Evolutionary conservation across 2,329 filamentous ascomycete species (phyloP), one percentile per base, ranked within the genome.

Genomic region (Botrytis aclada): DNA sequence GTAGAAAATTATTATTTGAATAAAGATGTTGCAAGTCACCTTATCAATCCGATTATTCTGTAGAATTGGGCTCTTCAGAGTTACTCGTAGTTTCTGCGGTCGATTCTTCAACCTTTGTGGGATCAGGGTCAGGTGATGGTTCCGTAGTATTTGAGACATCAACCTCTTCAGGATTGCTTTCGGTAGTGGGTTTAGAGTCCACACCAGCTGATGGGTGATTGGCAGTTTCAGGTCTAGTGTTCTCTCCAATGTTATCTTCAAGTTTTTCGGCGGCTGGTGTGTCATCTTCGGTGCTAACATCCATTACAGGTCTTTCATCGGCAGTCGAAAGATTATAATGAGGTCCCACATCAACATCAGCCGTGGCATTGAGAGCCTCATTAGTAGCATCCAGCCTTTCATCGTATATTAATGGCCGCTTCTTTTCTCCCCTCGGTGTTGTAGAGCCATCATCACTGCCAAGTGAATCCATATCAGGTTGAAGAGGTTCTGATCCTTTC

Each of bases 401-500:
- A 6, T 67, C 65, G 39, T 67, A 67, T 67, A 67, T 67, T 3
- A 67, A 41, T 32, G 65, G 65, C 18, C 47, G 34, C 45, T 20
- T 56, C 29, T 41, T 67, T 5, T 67, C 47, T 41, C 29, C 47
- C 37, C 34, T 56, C 16, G 69, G 43, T 4, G 58, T 41, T 45
- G n/a, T 16, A 64, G 56, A 64, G 16, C 32, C 56, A 16, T 25
- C 32, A 4, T 47, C 56, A 45, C 58, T 63, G 16, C 25, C 58
- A 8, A 64, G 41, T 32, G 41, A 47, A 39, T 64, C 69, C 12
- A 32, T 39, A 22, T 70, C 69, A 47, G 69, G 69, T 39, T 70
- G 69, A 32, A 32, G 41, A 34, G 69, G 41, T 25, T 51, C 69
- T 22, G 69, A 4, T 22, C 58, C 70, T 37, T 66, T 45, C 29